Evolutionary conservation across 2,329 filamentous ascomycete species (phyloP).

Genomic region (Trichoderma sp.): DNA sequence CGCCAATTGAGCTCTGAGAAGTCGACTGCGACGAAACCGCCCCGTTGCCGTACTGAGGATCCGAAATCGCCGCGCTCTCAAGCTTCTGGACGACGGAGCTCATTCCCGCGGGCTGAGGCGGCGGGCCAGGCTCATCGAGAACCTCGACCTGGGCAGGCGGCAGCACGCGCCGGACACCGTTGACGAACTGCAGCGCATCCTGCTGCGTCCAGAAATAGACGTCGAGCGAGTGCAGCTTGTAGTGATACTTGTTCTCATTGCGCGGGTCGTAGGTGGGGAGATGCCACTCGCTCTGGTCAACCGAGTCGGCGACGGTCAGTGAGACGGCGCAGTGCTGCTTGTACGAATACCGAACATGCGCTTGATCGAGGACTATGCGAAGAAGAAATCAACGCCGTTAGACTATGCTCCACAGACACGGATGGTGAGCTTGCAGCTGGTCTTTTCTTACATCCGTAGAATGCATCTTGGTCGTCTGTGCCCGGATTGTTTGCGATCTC

Average conservation of each 20-base stretch:
- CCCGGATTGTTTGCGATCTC: constrained; percentile 75
- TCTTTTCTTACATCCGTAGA: constrained; percentile 63
- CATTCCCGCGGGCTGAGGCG: constrained; percentile 48
- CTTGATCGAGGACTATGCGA: constrained; percentile 59
- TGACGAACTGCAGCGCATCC: constrained; percentile 68
- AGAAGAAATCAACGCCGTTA: constrained; percentile 21
- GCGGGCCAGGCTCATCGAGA: constrained; percentile 59
- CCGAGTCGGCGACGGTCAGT: constrained; percentile 56
- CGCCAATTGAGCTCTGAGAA: constrained; percentile 8
- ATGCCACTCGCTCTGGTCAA: constrained; percentile 65
- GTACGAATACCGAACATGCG: constrained; percentile 67
- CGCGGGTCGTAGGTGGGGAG: constrained; percentile 68
- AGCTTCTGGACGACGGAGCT: constrained; percentile 71
- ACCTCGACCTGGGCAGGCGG: constrained; percentile 59
- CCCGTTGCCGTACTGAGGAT: constrained; percentile 44
- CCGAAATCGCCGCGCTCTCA: constrained; percentile 66
- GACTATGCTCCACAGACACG: neutral
- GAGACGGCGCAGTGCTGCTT: constrained; percentile 70
- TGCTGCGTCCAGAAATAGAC: constrained; percentile 76
- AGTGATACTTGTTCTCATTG: constrained; percentile 76
- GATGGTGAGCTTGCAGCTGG: neutral
- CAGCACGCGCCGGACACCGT: constrained; percentile 62
- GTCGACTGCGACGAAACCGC: constrained; percentile 3
- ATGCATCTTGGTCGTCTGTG: constrained; percentile 73
- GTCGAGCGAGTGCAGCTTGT: constrained; percentile 71